Evolutionary conservation across 768 basidiomycete genomes (phyloP).

Genomic region (Pulveroboletus frians): DNA sequence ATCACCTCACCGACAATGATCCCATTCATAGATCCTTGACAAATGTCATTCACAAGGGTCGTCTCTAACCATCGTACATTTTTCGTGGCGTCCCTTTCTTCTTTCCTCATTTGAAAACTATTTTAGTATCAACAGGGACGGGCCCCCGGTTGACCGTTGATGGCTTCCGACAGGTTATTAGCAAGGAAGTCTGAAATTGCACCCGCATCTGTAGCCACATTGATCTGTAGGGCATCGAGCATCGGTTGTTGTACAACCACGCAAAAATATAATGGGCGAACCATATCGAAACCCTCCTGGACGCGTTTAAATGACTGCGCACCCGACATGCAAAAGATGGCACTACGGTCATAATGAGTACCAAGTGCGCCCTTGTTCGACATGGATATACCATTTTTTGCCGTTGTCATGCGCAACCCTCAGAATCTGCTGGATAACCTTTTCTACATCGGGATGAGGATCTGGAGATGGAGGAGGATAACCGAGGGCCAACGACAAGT

Average conservation of each 20-base stretch:
- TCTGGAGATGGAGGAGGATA: constrained; percentile 58
- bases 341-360: constrained; percentile 29
- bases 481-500: constrained; percentile 59
- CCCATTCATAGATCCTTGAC: neutral
- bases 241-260: neutral
- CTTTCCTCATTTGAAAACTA: neutral
- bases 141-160: constrained; percentile 9
- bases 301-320: constrained; percentile 40
- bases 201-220: constrained; percentile 41
- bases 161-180: constrained; percentile 21
- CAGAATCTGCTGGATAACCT: constrained; percentile 51
- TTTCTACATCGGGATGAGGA: constrained; percentile 60
- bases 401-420: constrained; percentile 44
- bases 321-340: constrained; percentile 45
- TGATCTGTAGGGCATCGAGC: constrained; percentile 36
- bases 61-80: neutral
- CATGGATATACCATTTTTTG: constrained; percentile 57
- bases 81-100: neutral
- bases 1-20: neutral
- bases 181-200: constrained; percentile 38
- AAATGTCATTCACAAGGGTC: neutral
- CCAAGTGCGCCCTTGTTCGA: neutral
- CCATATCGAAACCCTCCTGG: constrained; percentile 51
- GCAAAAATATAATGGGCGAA: constrained; percentile 13
- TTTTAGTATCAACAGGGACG: constrained; percentile 12